Evolutionary conservation across 2,329 filamentous ascomycete genomes (phyloP), one percentile per base, ranked within the genome.

Genomic region (Verticillium zaregamsianum): DNA sequence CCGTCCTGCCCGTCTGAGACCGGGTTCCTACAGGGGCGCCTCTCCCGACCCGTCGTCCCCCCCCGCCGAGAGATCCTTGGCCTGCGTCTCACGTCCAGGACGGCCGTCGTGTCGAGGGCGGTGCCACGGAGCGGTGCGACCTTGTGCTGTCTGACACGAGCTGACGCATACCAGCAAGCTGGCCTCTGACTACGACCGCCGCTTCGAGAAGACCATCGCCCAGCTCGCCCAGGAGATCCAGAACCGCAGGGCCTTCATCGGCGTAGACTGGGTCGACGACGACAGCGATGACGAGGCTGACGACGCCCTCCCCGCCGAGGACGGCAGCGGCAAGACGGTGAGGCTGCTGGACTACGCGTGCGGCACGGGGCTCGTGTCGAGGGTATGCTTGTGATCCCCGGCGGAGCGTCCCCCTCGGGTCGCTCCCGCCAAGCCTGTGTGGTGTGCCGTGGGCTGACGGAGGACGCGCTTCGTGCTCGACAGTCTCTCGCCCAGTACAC

Each of bases 271-370:
- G 76, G 73, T 74, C 55, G 72, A 73, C 20, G 79, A 78, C 5
- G 73, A 73, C 9, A 71, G 75, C 9, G 70, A 72, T 15, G 71
- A 73, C 1, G 70, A 74, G 2, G 76, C 71, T 5, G 67, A 71
- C 11, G 66, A 63, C 14, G 68, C 66, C 68, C 35, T 28, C 28
- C 28, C 28, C 28, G 28, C 28, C 28, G 6, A 28, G 28, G 62
- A 58, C 25, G 49, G 23, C n/a, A 45, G 15, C 14, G 39, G 25
- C 39, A 52, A 60, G 64, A 69, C 68, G 61, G 78, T 86, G 52
- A 81, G 82, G 55, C 74, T 92, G 23, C 78, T 93, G 2, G 90
- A 93, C 71, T 93, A 93, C 73, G 90, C 90, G 17, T 93, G 90
- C 70, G 90, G 90, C 9, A 88, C 88, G 6, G 89, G 89, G 2